phyloP scores from a whole-genome alignment of 108 stramenopile genomes.

The Cyclostephanos tholiformis region DNA sequence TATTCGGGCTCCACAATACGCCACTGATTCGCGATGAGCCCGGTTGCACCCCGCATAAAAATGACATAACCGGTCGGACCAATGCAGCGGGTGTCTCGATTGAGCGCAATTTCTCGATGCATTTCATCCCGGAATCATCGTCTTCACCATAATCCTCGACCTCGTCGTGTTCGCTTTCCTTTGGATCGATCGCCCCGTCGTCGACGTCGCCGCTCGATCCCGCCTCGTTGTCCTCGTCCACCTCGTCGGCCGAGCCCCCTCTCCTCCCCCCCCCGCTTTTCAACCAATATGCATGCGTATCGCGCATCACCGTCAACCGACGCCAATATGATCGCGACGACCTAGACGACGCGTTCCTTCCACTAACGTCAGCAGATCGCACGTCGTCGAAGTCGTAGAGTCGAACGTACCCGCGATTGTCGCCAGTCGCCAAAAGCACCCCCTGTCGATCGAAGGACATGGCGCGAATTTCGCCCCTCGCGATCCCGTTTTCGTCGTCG shows the following conservation, averaged over 20 bases:
- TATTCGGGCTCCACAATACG: slow-evolving; percentile 44
- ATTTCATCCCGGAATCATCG: background rate
- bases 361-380: slow-evolving; percentile 26
- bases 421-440: slow-evolving; percentile 40
- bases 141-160: too few species aligned
- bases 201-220: background rate
- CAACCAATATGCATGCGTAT: background rate
- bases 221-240: background rate
- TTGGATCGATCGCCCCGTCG: background rate
- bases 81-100: slow-evolving; percentile 12
- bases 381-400: slow-evolving; percentile 59
- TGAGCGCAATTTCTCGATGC: background rate
- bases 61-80: slow-evolving; percentile 31
- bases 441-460: slow-evolving; percentile 50
- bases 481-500: background rate
- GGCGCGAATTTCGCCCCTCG: slow-evolving; percentile 25
- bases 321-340: background rate
- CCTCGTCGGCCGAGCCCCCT: background rate
- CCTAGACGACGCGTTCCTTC: slow-evolving; percentile 29
- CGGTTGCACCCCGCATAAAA: slow-evolving; percentile 7
- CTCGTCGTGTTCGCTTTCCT: background rate
- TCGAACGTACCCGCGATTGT: slow-evolving; percentile 27
- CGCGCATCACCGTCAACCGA: background rate
- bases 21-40: slow-evolving; percentile 28
- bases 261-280: background rate